These are phyloP conservation scores for Teunomyces cretensis DNA, from an alignment of 805 yeast genomes.

Conservation along the genomic window DNA sequence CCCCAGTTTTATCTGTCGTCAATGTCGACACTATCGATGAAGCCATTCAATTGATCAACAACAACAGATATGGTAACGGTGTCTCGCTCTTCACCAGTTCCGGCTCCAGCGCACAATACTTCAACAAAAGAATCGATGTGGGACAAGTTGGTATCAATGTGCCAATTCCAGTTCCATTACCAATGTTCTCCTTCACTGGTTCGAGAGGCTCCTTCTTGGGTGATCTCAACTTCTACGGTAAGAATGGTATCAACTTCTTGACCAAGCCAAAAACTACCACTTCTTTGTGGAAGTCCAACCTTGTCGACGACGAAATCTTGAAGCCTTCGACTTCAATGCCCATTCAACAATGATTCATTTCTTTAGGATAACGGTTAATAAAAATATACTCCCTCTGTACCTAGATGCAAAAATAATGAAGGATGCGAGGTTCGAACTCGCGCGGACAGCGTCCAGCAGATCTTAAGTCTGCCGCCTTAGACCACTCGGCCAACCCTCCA, in stretches of 20 bases:
- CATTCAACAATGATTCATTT: constrained; percentile 43
- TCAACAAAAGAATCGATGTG: constrained; percentile 64
- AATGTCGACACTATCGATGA: constrained; percentile 66
- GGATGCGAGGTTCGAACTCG: constrained; percentile 50
- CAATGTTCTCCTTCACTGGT: constrained; percentile 80
- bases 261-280: constrained; percentile 78
- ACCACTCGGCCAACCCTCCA: constrained; percentile 51
- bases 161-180: constrained; percentile 79
- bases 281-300: constrained; percentile 59
- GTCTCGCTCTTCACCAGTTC: constrained; percentile 67
- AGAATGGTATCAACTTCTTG: constrained; percentile 69
- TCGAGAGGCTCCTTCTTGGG: constrained; percentile 74
- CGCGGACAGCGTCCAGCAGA: constrained; percentile 47
- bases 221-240: constrained; percentile 77
- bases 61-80: constrained; percentile 65
- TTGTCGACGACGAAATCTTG: constrained; percentile 43
- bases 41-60: constrained; percentile 63
- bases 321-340: constrained; percentile 70
- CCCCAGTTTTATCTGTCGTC: constrained; percentile 67
- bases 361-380: neutral
- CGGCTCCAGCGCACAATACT: constrained; percentile 69
- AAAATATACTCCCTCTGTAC: neutral
- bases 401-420: constrained; percentile 27
- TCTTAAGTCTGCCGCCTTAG: constrained; percentile 49
- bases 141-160: constrained; percentile 80